Evolutionary conservation across 345 rosid genomes (phyloP).

Genomic region (Salix udensis): DNA sequence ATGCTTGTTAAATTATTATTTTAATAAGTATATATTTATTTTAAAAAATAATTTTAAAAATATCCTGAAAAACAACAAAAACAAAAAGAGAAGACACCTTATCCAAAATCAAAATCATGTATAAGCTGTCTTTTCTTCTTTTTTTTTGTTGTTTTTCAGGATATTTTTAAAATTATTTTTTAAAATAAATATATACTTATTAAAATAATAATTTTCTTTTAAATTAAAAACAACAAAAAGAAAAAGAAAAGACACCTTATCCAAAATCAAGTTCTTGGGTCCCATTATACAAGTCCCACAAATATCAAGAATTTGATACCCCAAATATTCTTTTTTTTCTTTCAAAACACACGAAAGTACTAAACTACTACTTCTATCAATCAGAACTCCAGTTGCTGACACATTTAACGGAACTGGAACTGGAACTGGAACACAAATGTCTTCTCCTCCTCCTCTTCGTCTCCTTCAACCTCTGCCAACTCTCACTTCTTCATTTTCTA

Average conservation of each 20-base stretch:
- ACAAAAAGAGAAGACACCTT: not conserved
- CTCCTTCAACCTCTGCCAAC: slow-evolving; percentile 37
- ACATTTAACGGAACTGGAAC: not conserved
- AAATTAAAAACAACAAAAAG: not conserved
- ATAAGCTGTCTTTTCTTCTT: too few relatives aligned
- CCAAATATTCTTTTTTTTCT: not conserved
- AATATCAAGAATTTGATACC: not conserved
- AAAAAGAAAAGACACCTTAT: not conserved
- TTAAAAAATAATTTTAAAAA: too few relatives aligned
- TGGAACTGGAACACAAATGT: slow-evolving; percentile 31
- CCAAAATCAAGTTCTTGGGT: not conserved
- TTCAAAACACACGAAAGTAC: not conserved
- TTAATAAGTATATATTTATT: too few relatives aligned
- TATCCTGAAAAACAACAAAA: too few relatives aligned
- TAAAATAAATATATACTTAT: too few relatives aligned
- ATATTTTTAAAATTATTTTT: too few relatives aligned
- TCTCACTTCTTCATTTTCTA: slow-evolving; percentile 23
- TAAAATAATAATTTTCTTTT: too few relatives aligned
- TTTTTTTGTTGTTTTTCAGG: too few relatives aligned
- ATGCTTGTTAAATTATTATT: too few relatives aligned
- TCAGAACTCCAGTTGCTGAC: not conserved
- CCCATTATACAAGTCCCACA: not conserved
- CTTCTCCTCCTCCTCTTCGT: slow-evolving; percentile 19
- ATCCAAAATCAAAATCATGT: not conserved
- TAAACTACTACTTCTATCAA: not conserved